Percentiles rank a stretch among this genome's conserved stretches.
Conservation (phyloP, 169 alveolate genomes). For the Plasmodium malariae region DNA sequence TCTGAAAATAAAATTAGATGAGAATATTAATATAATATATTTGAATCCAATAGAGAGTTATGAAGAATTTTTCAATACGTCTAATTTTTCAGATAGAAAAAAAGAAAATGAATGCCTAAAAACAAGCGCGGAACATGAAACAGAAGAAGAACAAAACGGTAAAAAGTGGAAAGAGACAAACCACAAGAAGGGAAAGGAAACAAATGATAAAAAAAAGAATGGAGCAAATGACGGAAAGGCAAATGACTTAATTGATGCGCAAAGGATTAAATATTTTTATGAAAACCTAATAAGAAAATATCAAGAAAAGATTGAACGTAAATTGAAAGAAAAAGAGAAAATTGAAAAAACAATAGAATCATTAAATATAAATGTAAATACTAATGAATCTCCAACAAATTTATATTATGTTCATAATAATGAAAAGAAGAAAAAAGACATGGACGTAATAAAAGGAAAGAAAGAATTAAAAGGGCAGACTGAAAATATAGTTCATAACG, state of each 20-base stretch:
- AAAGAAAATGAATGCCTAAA: not conserved
- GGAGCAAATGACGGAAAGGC: not conserved
- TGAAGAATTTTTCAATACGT: constrained; percentile 18
- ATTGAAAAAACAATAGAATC: constrained; percentile 61
- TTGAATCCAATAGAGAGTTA: constrained; percentile 49
- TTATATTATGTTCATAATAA: not conserved
- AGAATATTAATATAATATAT: constrained; percentile 32
- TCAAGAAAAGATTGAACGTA: constrained; percentile 44
- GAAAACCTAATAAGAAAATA: constrained; percentile 40
- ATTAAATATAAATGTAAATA: constrained; percentile 12
- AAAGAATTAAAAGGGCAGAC: not conserved
- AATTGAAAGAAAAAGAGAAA: constrained; percentile 42
- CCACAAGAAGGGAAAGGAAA: not conserved
- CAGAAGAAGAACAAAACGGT: not conserved
- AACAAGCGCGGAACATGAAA: not conserved
- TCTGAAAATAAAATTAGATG: constrained; percentile 21
- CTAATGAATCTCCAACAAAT: not conserved
- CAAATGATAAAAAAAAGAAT: not conserved
- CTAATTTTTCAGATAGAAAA: not conserved
- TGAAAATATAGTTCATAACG: not conserved
- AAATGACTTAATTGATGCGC: not conserved
- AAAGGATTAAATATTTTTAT: constrained; percentile 52
- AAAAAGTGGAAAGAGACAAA: not conserved
- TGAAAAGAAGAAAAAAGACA: constrained; percentile 3
- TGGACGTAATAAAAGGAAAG: not conserved